phyloP scores from a whole-genome alignment of 2,329 filamentous ascomycete genomes.

The Xylaria multiplex region DNA sequence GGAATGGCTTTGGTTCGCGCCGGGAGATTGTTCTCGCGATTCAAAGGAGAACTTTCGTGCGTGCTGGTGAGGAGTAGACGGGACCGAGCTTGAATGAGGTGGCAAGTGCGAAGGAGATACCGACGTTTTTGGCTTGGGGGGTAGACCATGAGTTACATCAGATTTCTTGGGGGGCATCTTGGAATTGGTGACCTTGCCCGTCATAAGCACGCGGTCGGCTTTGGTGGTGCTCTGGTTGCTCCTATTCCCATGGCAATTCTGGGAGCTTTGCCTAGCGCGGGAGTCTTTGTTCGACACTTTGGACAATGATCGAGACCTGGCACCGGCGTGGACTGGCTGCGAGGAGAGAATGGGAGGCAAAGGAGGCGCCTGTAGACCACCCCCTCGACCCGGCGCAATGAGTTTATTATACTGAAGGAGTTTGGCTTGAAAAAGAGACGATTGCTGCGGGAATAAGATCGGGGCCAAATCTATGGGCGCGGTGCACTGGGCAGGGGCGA shows the following conservation, averaged over 20 bases:
- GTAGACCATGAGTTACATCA: slow-evolving; percentile 44
- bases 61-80: slow-evolving; percentile 91
- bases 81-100: slow-evolving; percentile 85
- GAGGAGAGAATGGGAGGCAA: slow-evolving; percentile 66
- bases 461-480: slow-evolving; percentile 65
- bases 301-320: slow-evolving; percentile 68
- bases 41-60: slow-evolving; percentile 83
- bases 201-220: slow-evolving; percentile 70
- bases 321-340: slow-evolving; percentile 65
- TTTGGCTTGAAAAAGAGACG: slow-evolving; percentile 69
- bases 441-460: slow-evolving; percentile 67
- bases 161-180: slow-evolving; percentile 63
- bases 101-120: slow-evolving; percentile 60
- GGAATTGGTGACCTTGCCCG: slow-evolving; percentile 59
- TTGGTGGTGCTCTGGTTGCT: slow-evolving; percentile 65
- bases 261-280: slow-evolving; percentile 58
- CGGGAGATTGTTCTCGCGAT: slow-evolving; percentile 83
- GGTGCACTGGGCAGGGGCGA: slow-evolving; percentile 46
- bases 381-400: slow-evolving; percentile 65
- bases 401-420: slow-evolving; percentile 74
- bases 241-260: slow-evolving; percentile 74
- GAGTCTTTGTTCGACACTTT: slow-evolving; percentile 68
- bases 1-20: slow-evolving; percentile 79
- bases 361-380: slow-evolving; percentile 66
- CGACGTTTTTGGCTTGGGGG: slow-evolving; percentile 43